Percentiles rank a stretch among this genome's conserved stretches.
phyloP scores from a whole-genome alignment of 2,329 filamentous ascomycete genomes.

The Grosmannia serpens region DNA sequence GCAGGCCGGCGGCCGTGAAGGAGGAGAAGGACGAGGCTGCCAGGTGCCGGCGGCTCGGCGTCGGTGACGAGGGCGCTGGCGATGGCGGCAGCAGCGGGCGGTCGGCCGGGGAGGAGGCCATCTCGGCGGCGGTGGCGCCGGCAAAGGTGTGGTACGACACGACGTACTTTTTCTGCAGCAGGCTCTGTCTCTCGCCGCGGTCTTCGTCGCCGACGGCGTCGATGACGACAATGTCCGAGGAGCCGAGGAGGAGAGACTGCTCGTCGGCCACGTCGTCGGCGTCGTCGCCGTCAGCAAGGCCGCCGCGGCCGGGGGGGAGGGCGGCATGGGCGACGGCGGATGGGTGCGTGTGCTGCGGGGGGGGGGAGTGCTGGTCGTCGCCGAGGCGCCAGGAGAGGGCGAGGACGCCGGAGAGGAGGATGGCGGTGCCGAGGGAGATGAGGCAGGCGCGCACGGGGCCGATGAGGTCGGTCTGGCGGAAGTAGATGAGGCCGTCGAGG shows the following conservation, averaged over 20 bases:
- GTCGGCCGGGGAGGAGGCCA: too few relatives aligned
- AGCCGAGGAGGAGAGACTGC: constrained; percentile 34
- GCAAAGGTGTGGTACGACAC: constrained; percentile 37
- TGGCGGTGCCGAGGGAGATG: constrained; percentile 75
- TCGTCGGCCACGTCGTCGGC: constrained; percentile 37
- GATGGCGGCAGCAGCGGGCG: background rate
- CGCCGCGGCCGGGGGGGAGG: constrained; percentile 73
- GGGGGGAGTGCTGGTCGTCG: constrained; percentile 43
- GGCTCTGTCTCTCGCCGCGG: constrained; percentile 14
- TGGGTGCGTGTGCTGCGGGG: constrained; percentile 26
- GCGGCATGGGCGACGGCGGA: constrained; percentile 53
- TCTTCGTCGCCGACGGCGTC: constrained; percentile 16
- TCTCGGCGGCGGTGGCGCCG: background rate
- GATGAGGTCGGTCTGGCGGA: constrained; percentile 75
- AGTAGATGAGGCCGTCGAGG: constrained; percentile 93
- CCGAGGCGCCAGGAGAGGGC: constrained; percentile 89
- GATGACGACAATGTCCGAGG: constrained; percentile 24
- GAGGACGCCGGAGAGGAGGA: constrained; percentile 78
- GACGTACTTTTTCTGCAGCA: constrained; percentile 12
- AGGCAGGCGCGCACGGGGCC: constrained; percentile 64
- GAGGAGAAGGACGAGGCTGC: constrained; percentile 8
- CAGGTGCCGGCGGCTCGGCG: constrained; percentile 25
- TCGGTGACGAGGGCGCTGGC: constrained; percentile 15
- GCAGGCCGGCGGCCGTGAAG: background rate
- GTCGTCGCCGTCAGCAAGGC: constrained; percentile 59